phyloP scores from a whole-genome alignment of 1,284 basidiomycete species.

The Agroathelia rolfsii region DNA sequence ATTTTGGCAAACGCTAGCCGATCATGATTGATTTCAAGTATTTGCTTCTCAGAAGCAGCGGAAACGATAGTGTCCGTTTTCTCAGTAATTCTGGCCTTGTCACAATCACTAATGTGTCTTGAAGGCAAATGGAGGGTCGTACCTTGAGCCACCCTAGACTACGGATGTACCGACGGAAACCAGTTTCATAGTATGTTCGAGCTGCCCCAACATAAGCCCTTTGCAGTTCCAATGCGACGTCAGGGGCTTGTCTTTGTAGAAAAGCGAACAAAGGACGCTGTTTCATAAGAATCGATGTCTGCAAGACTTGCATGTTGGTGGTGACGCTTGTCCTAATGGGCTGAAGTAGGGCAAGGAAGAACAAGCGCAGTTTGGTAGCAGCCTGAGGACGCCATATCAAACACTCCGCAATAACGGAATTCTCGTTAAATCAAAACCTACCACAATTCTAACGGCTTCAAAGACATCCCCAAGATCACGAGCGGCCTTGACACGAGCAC shows the following conservation, averaged over 20 bases:
- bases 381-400: constrained; percentile 37
- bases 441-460: constrained; percentile 81
- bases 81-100: constrained; percentile 50
- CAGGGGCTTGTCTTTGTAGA: constrained; percentile 72
- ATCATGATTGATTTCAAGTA: constrained; percentile 35
- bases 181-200: constrained; percentile 92
- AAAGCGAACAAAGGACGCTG: constrained; percentile 82
- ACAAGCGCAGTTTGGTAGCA: constrained; percentile 79
- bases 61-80: constrained; percentile 50
- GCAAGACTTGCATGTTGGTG: constrained; percentile 89
- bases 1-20: constrained; percentile 62
- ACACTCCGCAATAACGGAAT: background rate
- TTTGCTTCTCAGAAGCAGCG: constrained; percentile 27
- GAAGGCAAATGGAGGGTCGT: constrained; percentile 8
- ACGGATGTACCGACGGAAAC: constrained; percentile 83
- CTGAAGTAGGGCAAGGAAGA: constrained; percentile 76
- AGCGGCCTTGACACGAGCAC: constrained; percentile 77
- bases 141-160: constrained; percentile 75
- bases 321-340: constrained; percentile 79
- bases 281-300: constrained; percentile 82
- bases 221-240: constrained; percentile 84
- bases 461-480: constrained; percentile 74
- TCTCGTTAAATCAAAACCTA: too few relatives aligned
- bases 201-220: constrained; percentile 79
- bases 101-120: background rate